A percentile compares a stretch with the other conserved stretches of the same genome.
Evolutionary conservation across 129 eudicot genomes (phyloP).

Genomic region (Escallonia rubra): DNA sequence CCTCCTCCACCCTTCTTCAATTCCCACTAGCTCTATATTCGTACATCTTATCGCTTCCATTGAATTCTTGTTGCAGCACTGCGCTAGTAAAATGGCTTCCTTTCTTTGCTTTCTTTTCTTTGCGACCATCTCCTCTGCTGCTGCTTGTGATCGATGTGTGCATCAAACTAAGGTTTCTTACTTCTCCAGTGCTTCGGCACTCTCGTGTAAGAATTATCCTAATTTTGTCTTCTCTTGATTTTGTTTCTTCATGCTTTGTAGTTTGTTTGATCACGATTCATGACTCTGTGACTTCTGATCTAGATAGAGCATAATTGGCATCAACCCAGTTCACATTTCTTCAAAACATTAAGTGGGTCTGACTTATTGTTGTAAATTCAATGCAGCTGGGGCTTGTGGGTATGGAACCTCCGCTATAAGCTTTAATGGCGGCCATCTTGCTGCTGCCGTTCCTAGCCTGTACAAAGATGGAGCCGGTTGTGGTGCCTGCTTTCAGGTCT

Average conservation of each 20-base stretch:
- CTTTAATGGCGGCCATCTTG: constrained; percentile 52
- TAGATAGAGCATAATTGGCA: not conserved
- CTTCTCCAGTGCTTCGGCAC: constrained; percentile 52
- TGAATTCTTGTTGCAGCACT: not conserved
- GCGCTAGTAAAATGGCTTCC: constrained; percentile 3
- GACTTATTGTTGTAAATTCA: constrained; percentile 1
- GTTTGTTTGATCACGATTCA: constrained; percentile 3
- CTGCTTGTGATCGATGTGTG: constrained; percentile 67
- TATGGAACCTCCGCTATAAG: constrained; percentile 61
- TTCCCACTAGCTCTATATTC: not conserved
- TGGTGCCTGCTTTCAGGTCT: constrained; percentile 83
- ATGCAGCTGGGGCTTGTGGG: constrained; percentile 96
- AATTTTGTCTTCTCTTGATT: not conserved
- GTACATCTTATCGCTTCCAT: not conserved
- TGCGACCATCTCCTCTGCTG: constrained; percentile 26
- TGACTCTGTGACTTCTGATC: not conserved
- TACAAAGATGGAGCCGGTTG: constrained; percentile 86
- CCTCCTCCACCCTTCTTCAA: not conserved
- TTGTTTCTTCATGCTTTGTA: not conserved
- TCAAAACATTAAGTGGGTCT: not conserved
- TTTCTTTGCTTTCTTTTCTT: constrained; percentile 21
- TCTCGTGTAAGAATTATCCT: constrained; percentile 47
- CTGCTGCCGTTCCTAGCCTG: constrained; percentile 66
- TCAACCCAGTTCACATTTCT: constrained; percentile 14
- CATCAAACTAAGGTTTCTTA: constrained; percentile 61